Evolutionary conservation across 495 filamentous ascomycete species (phyloP).

Genomic region (Hypoxylon cercidicola): DNA sequence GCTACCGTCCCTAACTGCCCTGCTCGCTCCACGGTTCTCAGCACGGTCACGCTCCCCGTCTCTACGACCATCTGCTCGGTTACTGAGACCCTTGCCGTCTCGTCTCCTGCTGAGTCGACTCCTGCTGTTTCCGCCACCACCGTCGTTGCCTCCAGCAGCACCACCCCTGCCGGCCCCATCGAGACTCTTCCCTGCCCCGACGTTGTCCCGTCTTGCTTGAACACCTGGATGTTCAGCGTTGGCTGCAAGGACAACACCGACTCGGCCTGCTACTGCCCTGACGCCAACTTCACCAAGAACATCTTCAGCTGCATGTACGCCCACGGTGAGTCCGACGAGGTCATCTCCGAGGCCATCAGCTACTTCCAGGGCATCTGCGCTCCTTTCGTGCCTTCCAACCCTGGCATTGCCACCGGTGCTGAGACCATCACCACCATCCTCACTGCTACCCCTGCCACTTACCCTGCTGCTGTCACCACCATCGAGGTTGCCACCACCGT

Average conservation of each 20-base stretch:
- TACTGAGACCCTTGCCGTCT: constrained; percentile 52
- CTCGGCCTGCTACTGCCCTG: constrained; percentile 85
- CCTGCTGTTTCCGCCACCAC: constrained; percentile 28
- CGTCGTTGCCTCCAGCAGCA: constrained; percentile 45
- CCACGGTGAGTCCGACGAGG: constrained; percentile 72
- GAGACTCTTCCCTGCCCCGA: constrained; percentile 69
- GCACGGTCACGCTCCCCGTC: constrained; percentile 67
- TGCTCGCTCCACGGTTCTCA: constrained; percentile 58
- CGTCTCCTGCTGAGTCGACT: constrained; percentile 27
- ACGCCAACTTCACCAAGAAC: constrained; percentile 77
- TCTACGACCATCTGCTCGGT: constrained; percentile 70
- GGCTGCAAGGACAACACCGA: constrained; percentile 88
- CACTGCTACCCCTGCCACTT: constrained; percentile 60
- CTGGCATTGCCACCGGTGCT: constrained; percentile 79
- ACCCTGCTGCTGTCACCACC: constrained; percentile 65
- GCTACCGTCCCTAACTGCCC: constrained; percentile 69
- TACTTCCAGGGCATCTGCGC: constrained; percentile 96
- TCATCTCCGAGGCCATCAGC: constrained; percentile 75
- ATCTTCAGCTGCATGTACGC: constrained; percentile 84
- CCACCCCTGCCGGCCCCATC: constrained; percentile 49
- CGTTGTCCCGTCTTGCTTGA: constrained; percentile 87
- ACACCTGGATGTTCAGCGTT: constrained; percentile 84
- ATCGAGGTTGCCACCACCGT: constrained; percentile 65
- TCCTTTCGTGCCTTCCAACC: constrained; percentile 76
- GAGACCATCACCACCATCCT: constrained; percentile 67